phyloP scores from a whole-genome alignment of 805 yeast genomes.

The Metschnikowia aberdeeniae region DNA sequence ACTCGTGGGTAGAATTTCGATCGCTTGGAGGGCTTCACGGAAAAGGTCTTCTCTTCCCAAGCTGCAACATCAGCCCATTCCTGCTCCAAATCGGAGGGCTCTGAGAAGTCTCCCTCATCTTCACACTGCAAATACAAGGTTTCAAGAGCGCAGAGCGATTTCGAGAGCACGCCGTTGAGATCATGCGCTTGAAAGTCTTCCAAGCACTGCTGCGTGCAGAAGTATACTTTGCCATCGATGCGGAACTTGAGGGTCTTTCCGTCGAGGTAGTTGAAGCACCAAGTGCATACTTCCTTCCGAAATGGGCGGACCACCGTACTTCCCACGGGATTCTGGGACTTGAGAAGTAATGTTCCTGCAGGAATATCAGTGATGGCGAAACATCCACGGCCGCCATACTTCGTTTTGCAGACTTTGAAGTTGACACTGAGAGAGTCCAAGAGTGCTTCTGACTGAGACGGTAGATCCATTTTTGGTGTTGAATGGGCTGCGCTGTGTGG shows the following conservation, averaged over 20 bases:
- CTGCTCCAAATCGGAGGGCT: constrained; percentile 10
- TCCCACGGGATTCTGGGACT: constrained; percentile 42
- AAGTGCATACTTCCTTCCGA: constrained; percentile 58
- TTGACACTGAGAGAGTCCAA: constrained; percentile 11
- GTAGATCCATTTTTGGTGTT: background rate
- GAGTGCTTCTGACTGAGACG: background rate
- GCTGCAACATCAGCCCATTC: constrained; percentile 37
- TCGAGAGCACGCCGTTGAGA: constrained; percentile 29
- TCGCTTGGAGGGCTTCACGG: constrained; percentile 35
- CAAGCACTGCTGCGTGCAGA: constrained; percentile 48
- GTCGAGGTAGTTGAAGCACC: constrained; percentile 47
- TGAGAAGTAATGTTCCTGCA: constrained; percentile 37
- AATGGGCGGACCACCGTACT: constrained; percentile 48
- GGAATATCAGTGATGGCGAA: constrained; percentile 43
- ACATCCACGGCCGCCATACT: constrained; percentile 60
- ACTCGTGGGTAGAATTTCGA: constrained; percentile 34
- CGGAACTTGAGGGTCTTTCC: constrained; percentile 47
- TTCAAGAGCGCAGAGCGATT: constrained; percentile 36
- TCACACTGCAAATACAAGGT: constrained; percentile 26
- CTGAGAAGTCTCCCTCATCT: constrained; percentile 17
- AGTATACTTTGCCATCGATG: constrained; percentile 33
- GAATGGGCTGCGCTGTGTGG: background rate
- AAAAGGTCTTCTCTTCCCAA: constrained; percentile 34
- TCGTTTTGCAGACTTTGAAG: constrained; percentile 37
- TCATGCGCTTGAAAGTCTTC: constrained; percentile 35